These are phyloP conservation scores for Fereydounia khargensis DNA, from an alignment of 1,284 basidiomycete genomes.

Conservation along the genomic window DNA sequence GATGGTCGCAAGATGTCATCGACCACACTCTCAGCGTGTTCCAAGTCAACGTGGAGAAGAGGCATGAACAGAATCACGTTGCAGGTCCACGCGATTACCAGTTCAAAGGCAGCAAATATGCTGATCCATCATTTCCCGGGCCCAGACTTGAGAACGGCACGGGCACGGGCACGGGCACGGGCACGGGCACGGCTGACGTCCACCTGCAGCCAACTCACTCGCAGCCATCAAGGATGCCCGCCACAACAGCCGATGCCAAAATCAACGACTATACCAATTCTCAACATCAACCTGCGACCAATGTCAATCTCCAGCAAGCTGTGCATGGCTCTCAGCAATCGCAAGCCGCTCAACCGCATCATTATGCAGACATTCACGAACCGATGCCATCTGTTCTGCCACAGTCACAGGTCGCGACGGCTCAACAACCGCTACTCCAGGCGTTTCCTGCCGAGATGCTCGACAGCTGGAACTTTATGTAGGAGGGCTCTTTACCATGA, in stretches of 20 bases:
- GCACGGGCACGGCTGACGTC: too few relatives aligned
- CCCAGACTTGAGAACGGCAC: neutral
- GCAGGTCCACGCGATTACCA: too few relatives aligned
- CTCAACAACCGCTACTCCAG: neutral
- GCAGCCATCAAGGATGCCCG: too few relatives aligned
- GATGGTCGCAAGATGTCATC: conserved; percentile 1
- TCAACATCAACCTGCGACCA: neutral
- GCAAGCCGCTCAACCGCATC: neutral
- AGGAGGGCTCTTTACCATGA: neutral
- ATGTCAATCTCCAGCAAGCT: neutral
- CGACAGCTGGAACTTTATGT: neutral
- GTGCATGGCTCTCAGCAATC: neutral
- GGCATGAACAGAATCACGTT: too few relatives aligned
- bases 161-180: too few relatives aligned
- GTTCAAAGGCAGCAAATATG: neutral
- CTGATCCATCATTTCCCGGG: too few relatives aligned
- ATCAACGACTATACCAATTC: too few relatives aligned
- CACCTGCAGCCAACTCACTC: too few relatives aligned
- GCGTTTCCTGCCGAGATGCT: neutral
- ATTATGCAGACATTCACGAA: neutral
- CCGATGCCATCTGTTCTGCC: too few relatives aligned
- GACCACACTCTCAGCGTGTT: neutral
- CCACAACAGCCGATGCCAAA: too few relatives aligned
- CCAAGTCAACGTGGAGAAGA: too few relatives aligned
- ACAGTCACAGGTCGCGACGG: too few relatives aligned